Percentiles rank a stretch among this genome's conserved stretches.
These are phyloP conservation scores for Beauveria varroae DNA, from an alignment of 2,329 filamentous ascomycete species.

Conservation along the genomic window DNA sequence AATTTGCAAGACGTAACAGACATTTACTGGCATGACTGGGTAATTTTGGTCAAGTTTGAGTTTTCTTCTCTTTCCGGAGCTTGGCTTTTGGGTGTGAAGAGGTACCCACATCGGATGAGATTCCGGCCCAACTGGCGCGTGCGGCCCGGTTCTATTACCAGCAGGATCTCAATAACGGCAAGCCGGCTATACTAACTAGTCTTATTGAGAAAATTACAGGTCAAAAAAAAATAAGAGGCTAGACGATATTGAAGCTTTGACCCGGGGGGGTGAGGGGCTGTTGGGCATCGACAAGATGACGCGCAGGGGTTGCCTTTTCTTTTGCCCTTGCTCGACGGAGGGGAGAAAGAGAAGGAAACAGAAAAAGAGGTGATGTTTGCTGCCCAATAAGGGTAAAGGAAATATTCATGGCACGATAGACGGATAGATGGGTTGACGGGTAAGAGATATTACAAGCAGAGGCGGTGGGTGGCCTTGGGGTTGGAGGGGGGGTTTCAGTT, in stretches of 20 bases:
- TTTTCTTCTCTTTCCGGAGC: neutral
- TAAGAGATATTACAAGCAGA: neutral
- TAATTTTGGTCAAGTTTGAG: neutral
- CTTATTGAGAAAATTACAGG: too few species aligned
- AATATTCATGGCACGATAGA: neutral
- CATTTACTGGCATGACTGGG: too few species aligned
- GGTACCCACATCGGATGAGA: neutral
- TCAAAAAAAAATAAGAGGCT: neutral
- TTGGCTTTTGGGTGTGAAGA: neutral
- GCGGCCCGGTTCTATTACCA: neutral
- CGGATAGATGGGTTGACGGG: neutral
- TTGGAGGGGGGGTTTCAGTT: neutral
- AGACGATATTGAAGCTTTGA: neutral
- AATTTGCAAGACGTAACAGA: too few species aligned
- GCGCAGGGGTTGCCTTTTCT: neutral
- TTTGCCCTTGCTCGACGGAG: neutral
- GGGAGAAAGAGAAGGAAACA: neutral
- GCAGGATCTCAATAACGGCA: neutral
- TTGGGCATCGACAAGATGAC: slow-evolving; percentile 7
- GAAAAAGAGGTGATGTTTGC: neutral
- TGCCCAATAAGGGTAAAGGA: neutral
- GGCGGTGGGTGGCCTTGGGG: neutral
- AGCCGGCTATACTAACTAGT: neutral
- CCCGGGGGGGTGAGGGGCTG: neutral
- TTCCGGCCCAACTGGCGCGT: neutral